Evolutionary conservation across 2,329 filamentous ascomycete genomes (phyloP).

Genomic region (Fusarium phyllophilum): DNA sequence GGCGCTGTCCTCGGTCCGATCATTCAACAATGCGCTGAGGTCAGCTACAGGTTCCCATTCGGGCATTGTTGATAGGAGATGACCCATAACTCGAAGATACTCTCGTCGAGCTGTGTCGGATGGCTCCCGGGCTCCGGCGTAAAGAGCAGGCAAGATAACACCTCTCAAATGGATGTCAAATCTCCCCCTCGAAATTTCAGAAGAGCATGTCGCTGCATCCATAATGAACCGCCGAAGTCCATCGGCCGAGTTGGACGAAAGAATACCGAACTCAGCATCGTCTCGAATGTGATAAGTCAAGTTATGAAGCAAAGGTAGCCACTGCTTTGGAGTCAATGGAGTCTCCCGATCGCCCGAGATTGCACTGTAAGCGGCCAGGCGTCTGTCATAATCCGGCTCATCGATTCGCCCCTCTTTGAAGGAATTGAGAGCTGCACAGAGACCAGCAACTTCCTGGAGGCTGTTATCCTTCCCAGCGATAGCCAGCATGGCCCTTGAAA

Average conservation of each 20-base stretch:
- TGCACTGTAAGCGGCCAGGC: constrained; percentile 78
- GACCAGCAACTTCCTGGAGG: constrained; percentile 69
- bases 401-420: constrained; percentile 78
- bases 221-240: constrained; percentile 82
- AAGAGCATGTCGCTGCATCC: constrained; percentile 58
- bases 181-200: constrained; percentile 49
- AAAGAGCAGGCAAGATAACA: constrained; percentile 79
- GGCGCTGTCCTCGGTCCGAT: constrained; percentile 70
- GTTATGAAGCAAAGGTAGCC: constrained; percentile 89
- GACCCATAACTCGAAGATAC: constrained; percentile 81
- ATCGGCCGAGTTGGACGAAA: constrained; percentile 82
- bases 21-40: constrained; percentile 73
- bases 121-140: constrained; percentile 77
- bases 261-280: constrained; percentile 87
- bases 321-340: constrained; percentile 75
- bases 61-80: constrained; percentile 77
- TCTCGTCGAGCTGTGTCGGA: constrained; percentile 89
- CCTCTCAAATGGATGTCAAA: constrained; percentile 69
- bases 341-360: constrained; percentile 73
- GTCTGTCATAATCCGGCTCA: constrained; percentile 87
- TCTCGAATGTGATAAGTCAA: constrained; percentile 87
- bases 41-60: constrained; percentile 78
- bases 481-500: constrained; percentile 78
- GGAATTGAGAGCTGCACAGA: constrained; percentile 85
- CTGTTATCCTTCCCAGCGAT: constrained; percentile 73